phyloP scores from a whole-genome alignment of 2,329 filamentous ascomycete genomes.

The Chrysosporium keratinophilum region DNA sequence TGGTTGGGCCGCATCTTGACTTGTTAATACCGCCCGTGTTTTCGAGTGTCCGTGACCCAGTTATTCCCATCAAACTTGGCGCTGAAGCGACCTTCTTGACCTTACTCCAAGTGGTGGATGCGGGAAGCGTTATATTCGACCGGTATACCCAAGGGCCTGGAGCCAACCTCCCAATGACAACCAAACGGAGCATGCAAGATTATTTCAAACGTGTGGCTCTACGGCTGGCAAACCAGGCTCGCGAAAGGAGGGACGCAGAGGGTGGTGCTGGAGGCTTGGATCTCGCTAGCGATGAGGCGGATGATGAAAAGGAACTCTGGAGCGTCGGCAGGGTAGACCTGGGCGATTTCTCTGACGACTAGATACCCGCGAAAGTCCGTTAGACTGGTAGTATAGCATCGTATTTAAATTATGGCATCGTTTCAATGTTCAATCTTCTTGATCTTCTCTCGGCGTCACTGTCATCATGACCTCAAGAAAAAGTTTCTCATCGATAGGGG shows the following conservation, averaged over 20 bases:
- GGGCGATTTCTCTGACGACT: conserved; percentile 40
- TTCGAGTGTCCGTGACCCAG: conserved; percentile 73
- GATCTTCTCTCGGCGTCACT: no score
- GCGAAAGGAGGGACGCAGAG: conserved; percentile 83
- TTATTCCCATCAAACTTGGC: conserved; percentile 91
- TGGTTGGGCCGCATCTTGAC: conserved; percentile 69
- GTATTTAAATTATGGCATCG: no score
- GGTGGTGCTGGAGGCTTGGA: conserved; percentile 79
- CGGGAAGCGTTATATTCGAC: conserved; percentile 77
- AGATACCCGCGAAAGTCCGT: not conserved
- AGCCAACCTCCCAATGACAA: conserved; percentile 55
- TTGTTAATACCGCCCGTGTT: conserved; percentile 78
- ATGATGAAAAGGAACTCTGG: conserved; percentile 94
- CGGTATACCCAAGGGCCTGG: conserved; percentile 69
- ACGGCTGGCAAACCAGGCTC: conserved; percentile 71
- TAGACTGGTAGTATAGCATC: no score
- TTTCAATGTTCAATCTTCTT: no score
- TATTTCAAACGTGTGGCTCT: conserved; percentile 93
- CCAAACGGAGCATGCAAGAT: conserved; percentile 84
- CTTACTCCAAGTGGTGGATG: conserved; percentile 80
- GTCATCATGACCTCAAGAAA: not conserved
- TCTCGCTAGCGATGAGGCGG: conserved; percentile 77
- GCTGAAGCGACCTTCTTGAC: conserved; percentile 90
- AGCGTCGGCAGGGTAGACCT: conserved; percentile 85
- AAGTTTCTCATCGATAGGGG: not conserved